phyloP scores from a whole-genome alignment of 1,284 basidiomycete genomes.

The Schizophyllum amplum region DNA sequence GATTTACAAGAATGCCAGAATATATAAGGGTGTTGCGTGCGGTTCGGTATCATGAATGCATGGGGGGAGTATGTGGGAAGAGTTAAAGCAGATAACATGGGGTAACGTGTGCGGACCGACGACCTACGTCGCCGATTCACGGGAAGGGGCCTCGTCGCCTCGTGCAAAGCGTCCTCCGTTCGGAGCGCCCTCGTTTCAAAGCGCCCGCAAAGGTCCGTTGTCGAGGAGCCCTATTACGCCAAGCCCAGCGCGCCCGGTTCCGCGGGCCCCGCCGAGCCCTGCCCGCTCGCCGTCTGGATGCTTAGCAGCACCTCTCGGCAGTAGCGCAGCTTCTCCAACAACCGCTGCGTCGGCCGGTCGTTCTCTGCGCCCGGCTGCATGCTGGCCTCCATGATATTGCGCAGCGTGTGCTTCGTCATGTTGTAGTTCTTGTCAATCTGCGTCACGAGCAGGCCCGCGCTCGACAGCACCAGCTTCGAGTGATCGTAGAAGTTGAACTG shows the following conservation, averaged over 20 bases:
- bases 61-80: too few species aligned
- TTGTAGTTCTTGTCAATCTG: slow-evolving; percentile 87
- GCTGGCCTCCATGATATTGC: slow-evolving; percentile 61
- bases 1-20: too few species aligned
- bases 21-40: too few species aligned
- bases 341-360: slow-evolving; percentile 50
- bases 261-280: slow-evolving; percentile 1
- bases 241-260: not conserved
- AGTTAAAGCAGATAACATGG: too few species aligned
- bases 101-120: too few species aligned
- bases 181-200: too few species aligned
- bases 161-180: too few species aligned
- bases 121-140: too few species aligned
- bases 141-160: too few species aligned
- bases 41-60: too few species aligned
- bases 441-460: slow-evolving; percentile 70
- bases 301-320: slow-evolving; percentile 71
- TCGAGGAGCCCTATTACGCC: too few species aligned
- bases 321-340: slow-evolving; percentile 73
- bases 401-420: slow-evolving; percentile 69
- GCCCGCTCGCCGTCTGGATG: slow-evolving; percentile 38
- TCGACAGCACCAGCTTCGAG: slow-evolving; percentile 86
- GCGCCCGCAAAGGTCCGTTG: too few species aligned
- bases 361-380: slow-evolving; percentile 24
- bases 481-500: slow-evolving; percentile 99